Percentiles rank a stretch among this genome's conserved stretches.
Conservation (phyloP, 139 green algal species). For the Micractinium sp. region DNA sequence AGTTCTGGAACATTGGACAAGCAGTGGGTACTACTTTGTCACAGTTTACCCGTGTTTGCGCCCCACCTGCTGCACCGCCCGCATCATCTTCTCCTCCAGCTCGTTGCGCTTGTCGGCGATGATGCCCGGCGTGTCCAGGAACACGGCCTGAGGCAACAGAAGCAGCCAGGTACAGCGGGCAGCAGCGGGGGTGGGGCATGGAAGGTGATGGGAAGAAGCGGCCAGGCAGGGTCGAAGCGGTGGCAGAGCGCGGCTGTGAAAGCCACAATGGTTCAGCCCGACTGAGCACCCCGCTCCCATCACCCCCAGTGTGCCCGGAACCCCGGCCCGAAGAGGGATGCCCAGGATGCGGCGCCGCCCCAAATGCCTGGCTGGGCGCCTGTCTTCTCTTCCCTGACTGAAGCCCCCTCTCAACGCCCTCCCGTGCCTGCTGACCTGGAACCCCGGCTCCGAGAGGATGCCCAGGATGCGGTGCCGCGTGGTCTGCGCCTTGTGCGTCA, state of each 20-base stretch:
- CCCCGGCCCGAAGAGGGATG: neutral
- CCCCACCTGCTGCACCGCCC: constrained; percentile 62
- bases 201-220: neutral
- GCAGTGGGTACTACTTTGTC: too few species aligned
- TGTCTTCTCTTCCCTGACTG: neutral
- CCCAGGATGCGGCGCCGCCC: neutral
- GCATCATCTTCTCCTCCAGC: constrained; percentile 96
- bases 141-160: constrained; percentile 85
- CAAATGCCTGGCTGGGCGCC: neutral
- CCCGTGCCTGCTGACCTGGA: too few species aligned
- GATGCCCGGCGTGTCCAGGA: constrained; percentile 95
- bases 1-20: too few species aligned
- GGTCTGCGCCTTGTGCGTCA: constrained; percentile 93
- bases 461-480: constrained; percentile 95
- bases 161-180: neutral
- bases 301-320: too few species aligned
- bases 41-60: too few species aligned
- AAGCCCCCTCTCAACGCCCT: neutral
- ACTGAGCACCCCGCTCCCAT: neutral
- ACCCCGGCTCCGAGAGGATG: constrained; percentile 62
- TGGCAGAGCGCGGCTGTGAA: neutral
- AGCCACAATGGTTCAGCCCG: neutral
- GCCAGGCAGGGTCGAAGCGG: neutral
- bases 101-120: constrained; percentile 74
- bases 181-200: too few species aligned